Conservation (phyloP, 805 yeast genomes). For the Kluyveromyces starmeri region DNA sequence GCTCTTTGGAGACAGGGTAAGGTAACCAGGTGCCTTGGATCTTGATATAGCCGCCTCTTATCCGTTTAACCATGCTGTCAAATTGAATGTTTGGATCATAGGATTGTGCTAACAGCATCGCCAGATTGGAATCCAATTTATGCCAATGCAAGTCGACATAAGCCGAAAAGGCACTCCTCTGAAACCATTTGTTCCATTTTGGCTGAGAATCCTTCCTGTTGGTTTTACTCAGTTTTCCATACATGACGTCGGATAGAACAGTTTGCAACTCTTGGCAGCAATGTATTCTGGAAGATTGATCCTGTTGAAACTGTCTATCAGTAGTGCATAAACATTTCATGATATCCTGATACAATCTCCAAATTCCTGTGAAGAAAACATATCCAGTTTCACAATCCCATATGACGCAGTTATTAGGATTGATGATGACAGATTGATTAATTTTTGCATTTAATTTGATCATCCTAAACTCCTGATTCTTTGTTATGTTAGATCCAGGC, state of each 20-base stretch:
- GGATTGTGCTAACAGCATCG: conserved; percentile 6
- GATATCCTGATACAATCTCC: conserved; percentile 47
- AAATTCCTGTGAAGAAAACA: conserved; percentile 80
- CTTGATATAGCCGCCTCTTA: conserved; percentile 84
- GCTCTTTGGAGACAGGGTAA: conserved; percentile 49
- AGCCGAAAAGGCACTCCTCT: conserved; percentile 8
- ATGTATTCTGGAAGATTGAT: conserved; percentile 5
- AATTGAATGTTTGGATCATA: conserved; percentile 14
- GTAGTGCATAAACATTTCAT: conserved; percentile 22
- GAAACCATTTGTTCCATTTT: conserved; percentile 7
- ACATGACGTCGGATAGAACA: conserved; percentile 7
- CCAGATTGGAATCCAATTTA: conserved; percentile 17
- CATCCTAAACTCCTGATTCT: conserved; percentile 26
- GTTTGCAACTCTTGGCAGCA: conserved; percentile 10
- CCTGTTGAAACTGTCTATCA: conserved; percentile 6
- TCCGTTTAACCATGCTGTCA: conserved; percentile 40
- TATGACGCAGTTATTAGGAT: conserved; percentile 56
- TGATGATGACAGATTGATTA: conserved; percentile 14
- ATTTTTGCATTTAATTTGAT: conserved; percentile 15
- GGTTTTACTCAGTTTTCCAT: conserved; percentile 7
- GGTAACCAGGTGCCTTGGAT: conserved; percentile 96
- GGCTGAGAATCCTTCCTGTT: conserved; percentile 10
- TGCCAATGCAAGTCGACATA: conserved; percentile 29
- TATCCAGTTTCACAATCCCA: conserved; percentile 84
- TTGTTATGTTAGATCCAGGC: conserved; percentile 12